phyloP scores from a whole-genome alignment of 2,329 filamentous ascomycete genomes.

The Diaporthe australafricana region DNA sequence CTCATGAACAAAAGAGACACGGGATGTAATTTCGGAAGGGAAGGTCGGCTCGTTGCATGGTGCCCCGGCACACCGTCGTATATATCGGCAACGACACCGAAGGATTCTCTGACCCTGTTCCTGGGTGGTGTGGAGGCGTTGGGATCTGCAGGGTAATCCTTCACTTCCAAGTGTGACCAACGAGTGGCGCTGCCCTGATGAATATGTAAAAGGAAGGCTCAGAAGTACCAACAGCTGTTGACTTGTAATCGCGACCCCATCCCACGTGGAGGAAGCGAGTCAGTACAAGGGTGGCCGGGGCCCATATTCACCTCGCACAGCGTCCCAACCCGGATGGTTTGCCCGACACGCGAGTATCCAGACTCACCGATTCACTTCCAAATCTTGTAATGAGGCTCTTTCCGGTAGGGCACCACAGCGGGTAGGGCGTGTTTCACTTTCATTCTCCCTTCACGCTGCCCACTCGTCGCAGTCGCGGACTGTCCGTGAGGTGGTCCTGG shows the following conservation, averaged over 20 bases:
- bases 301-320: conserved; percentile 17
- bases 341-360: background rate
- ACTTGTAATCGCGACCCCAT: conserved; percentile 8
- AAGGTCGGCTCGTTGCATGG: background rate
- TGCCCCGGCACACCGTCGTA: conserved; percentile 17
- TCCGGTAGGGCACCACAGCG: background rate
- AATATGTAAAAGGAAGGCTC: conserved; percentile 2
- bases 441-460: background rate
- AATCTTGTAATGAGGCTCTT: background rate
- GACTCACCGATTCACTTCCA: background rate
- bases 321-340: conserved; percentile 7
- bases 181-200: conserved; percentile 3
- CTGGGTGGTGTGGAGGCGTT: conserved; percentile 26
- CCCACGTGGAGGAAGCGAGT: conserved; percentile 28
- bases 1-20: conserved; percentile 15
- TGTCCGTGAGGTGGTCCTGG: background rate
- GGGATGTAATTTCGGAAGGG: conserved; percentile 4
- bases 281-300: conserved; percentile 13
- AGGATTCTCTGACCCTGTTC: conserved; percentile 5
- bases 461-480: background rate
- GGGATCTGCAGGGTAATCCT: conserved; percentile 21
- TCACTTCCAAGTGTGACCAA: conserved; percentile 15
- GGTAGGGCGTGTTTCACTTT: conserved; percentile 18
- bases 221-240: conserved; percentile 13
- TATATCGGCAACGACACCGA: conserved; percentile 22